Evolutionary conservation across 345 rosid genomes (phyloP).

Genomic region (Eucalyptus camaldulensis): DNA sequence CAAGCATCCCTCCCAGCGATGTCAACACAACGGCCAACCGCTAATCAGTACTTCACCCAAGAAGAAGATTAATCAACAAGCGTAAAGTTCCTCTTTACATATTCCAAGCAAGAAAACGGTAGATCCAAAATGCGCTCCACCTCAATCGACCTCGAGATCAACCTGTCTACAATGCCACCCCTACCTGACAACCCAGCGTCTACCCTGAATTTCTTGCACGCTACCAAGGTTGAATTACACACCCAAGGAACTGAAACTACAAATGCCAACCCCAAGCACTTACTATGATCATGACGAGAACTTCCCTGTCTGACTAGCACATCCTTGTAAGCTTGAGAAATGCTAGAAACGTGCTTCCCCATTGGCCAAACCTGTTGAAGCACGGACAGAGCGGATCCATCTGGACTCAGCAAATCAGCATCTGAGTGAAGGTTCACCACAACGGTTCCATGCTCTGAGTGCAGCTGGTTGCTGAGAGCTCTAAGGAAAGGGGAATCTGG

Average conservation of each 20-base stretch:
- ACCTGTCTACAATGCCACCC: conserved; percentile 15
- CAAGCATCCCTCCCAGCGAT: not conserved
- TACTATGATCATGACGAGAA: not conserved
- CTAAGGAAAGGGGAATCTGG: conserved; percentile 51
- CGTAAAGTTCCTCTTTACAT: conserved; percentile 31
- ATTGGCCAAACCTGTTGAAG: conserved; percentile 21
- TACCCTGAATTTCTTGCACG: conserved; percentile 37
- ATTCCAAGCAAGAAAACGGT: conserved; percentile 61
- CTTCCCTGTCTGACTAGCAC: conserved; percentile 13
- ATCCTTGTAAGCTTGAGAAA: conserved; percentile 49
- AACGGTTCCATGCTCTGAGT: conserved; percentile 63
- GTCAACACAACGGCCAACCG: not conserved
- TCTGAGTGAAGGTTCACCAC: conserved; percentile 90
- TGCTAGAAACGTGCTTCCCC: conserved; percentile 42
- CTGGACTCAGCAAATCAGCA: conserved; percentile 11
- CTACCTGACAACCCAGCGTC: conserved; percentile 1
- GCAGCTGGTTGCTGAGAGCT: conserved; percentile 41
- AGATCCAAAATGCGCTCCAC: conserved; percentile 39
- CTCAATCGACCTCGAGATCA: conserved; percentile 39
- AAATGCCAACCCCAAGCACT: conserved; percentile 32
- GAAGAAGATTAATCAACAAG: not conserved
- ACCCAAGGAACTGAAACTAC: conserved; percentile 69
- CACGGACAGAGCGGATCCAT: conserved; percentile 7
- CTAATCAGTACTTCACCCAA: not conserved
- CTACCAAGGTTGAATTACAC: conserved; percentile 61